Conservation (phyloP, 139 green algal species). For the Chlorella sorokiniana region DNA sequence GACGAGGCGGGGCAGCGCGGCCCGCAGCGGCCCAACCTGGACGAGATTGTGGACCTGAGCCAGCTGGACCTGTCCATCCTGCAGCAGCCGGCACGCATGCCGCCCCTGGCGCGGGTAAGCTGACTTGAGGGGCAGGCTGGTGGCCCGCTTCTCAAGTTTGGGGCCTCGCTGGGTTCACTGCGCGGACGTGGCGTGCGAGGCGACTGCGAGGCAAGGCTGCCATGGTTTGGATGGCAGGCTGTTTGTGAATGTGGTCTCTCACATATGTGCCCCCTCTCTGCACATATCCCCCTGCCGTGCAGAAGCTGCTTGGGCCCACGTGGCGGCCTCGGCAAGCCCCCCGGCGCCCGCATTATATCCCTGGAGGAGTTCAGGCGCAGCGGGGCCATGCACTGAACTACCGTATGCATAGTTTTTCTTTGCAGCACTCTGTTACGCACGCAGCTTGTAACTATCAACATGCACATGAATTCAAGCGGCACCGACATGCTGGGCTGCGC, state of each 20-base stretch:
- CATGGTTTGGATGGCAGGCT: no score
- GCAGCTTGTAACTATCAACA: no score
- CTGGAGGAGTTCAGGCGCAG: conserved; percentile 1
- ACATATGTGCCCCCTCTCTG: neutral
- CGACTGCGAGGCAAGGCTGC: no score
- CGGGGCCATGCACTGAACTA: neutral
- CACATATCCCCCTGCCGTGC: neutral
- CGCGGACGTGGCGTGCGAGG: no score
- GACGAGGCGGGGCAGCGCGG: no score
- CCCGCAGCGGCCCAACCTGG: neutral
- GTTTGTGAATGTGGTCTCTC: no score
- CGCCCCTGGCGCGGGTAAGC: conserved; percentile 12
- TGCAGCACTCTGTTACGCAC: no score
- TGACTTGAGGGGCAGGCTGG: neutral
- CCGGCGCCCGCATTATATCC: conserved; percentile 16
- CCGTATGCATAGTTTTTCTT: no score
- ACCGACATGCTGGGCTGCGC: no score
- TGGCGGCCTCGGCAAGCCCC: conserved; percentile 15
- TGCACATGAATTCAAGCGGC: no score
- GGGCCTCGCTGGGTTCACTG: no score
- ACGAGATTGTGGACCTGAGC: conserved; percentile 16
- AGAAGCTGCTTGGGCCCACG: conserved; percentile 24
- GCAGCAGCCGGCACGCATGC: conserved; percentile 14
- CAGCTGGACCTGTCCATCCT: conserved; percentile 20
- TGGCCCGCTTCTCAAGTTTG: neutral